Evolutionary conservation across 2,329 filamentous ascomycete species (phyloP), one percentile per base, ranked within the genome.

Genomic region (Fusarium agapanthi): DNA sequence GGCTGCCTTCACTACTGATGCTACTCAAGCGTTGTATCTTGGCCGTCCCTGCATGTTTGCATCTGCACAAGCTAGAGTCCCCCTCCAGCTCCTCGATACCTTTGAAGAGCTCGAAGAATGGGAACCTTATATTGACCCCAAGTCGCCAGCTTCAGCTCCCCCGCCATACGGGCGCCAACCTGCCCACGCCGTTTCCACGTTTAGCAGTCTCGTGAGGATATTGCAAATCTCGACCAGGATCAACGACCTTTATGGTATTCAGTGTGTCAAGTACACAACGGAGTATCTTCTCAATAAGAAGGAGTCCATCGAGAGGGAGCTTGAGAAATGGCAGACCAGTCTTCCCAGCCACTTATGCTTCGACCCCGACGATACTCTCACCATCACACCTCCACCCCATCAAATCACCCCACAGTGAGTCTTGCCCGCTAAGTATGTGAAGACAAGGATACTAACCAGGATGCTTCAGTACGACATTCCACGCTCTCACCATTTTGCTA

Each of bases 401-500:
- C 76, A 78, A 75, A 78, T 78, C 70, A 78, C 76, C 59, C 76
- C 76, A 74, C 76, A 78, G 76, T 78, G 48, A 78, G 76, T 64
- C 43, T 50, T 30, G 28, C 34, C 51, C 14, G 24, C 24, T 45
- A 16, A 38, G 11, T n/a, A 55, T 50, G 56, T 22, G 24, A 28
- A 47, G 12, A n/a, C 13, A 9, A 12, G 1, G 18, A 63, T 57
- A 20, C 71, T 76, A 45, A 75, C 37, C 48, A 59, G 26, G 41
- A 26, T 51, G 3, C 8, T 35, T 20, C 48, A 73, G 78, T 37
- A 79, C 79, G 22, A 81, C 78, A 13, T 86, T 84, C 67, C 77
- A 85, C 65, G 81, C 83, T 9, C 78, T 86, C 18, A 79, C 81
- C 15, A 85, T 86, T 50, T 77, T 86, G 1, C 79, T 86, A 15